phyloP scores from a whole-genome alignment of 768 basidiomycete species.

The Suillus brevipes region DNA sequence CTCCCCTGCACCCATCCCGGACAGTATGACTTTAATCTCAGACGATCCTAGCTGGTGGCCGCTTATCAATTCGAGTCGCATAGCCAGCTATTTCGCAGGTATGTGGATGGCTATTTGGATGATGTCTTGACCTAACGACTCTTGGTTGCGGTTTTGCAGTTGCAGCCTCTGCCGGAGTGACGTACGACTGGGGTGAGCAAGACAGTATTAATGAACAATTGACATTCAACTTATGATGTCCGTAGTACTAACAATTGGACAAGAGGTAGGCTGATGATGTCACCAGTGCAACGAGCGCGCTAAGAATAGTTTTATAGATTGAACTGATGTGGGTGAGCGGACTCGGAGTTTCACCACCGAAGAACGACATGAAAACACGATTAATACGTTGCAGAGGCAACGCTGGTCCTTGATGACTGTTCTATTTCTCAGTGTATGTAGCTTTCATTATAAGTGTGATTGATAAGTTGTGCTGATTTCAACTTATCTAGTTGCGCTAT shows the following conservation, averaged over 20 bases:
- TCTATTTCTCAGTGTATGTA: background rate
- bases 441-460: background rate
- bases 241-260: background rate
- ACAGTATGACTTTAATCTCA: background rate
- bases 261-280: background rate
- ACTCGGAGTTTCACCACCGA: background rate
- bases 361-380: background rate
- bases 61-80: constrained; percentile 1
- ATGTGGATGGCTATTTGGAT: background rate
- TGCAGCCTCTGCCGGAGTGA: background rate
- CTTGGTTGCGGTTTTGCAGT: background rate
- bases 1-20: background rate
- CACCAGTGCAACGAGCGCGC: background rate
- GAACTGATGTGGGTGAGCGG: background rate
- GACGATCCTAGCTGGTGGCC: background rate
- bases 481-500: background rate
- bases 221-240: background rate
- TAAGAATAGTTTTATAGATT: background rate
- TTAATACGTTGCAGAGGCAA: background rate
- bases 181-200: background rate
- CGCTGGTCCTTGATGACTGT: background rate
- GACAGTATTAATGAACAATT: background rate
- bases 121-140: background rate
- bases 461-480: background rate
- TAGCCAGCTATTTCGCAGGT: background rate